phyloP scores from a whole-genome alignment of 306 rosid genomes.

The Fragaria nilgerrensis region DNA sequence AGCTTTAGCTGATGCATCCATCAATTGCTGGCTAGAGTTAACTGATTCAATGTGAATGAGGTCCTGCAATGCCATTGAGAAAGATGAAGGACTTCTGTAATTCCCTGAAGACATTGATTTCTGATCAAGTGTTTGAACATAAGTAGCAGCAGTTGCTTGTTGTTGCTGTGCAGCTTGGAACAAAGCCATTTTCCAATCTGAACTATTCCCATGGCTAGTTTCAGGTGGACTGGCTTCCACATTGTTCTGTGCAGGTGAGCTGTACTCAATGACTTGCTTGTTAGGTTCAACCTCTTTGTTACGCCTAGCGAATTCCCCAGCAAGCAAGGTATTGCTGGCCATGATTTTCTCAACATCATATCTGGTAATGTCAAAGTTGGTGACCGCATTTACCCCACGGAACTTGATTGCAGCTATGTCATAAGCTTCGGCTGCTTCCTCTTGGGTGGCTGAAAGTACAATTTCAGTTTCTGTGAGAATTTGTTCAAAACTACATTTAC shows the following conservation, averaged over 20 bases:
- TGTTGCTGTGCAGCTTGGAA: slow-evolving; percentile 31
- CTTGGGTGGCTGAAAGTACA: slow-evolving; percentile 76
- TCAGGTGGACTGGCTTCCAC: slow-evolving; percentile 30
- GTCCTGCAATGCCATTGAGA: slow-evolving; percentile 60
- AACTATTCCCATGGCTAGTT: slow-evolving; percentile 23
- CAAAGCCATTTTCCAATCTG: slow-evolving; percentile 61
- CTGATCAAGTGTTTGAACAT: slow-evolving; percentile 38
- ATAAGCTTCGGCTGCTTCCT: slow-evolving; percentile 99
- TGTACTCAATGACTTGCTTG: slow-evolving; percentile 33
- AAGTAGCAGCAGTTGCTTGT: slow-evolving; percentile 21
- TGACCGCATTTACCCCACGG: slow-evolving; percentile 83
- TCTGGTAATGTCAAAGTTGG: slow-evolving; percentile 84
- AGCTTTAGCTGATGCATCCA: slow-evolving; percentile 40
- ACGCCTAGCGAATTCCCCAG: slow-evolving; percentile 77
- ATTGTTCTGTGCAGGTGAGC: slow-evolving; percentile 28
- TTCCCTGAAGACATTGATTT: slow-evolving; percentile 38
- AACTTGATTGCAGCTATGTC: slow-evolving; percentile 95
- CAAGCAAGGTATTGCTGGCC: slow-evolving; percentile 75
- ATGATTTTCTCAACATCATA: slow-evolving; percentile 88
- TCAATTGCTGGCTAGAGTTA: slow-evolving; percentile 29
- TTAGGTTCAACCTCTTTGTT: slow-evolving; percentile 44
- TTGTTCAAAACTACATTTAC: background rate
- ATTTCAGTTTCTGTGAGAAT: background rate
- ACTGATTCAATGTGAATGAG: slow-evolving; percentile 54
- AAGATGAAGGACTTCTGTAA: slow-evolving; percentile 42